phyloP scores from a whole-genome alignment of 805 yeast genomes.

The Metschnikowia peoriensis region DNA sequence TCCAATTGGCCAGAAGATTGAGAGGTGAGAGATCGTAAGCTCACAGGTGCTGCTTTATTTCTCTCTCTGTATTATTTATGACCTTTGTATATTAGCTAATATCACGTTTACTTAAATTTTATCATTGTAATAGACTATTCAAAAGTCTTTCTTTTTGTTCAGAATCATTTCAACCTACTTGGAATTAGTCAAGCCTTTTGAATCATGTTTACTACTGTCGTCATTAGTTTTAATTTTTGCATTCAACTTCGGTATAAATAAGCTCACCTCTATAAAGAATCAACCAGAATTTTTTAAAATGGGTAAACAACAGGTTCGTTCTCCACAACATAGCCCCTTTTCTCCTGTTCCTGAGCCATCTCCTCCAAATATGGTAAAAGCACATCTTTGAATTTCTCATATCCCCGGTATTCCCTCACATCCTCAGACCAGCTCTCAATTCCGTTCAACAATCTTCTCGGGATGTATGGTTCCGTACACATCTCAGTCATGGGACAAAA shows the following conservation, averaged over 20 bases:
- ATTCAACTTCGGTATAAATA: background rate
- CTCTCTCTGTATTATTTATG: constrained; percentile 20
- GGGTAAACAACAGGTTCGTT: constrained; percentile 45
- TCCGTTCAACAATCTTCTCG: constrained; percentile 58
- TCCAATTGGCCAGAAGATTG: constrained; percentile 49
- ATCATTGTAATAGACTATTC: background rate
- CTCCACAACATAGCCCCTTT: constrained; percentile 37
- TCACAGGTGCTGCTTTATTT: constrained; percentile 19
- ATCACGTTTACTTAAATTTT: constrained; percentile 3
- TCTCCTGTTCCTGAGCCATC: constrained; percentile 49
- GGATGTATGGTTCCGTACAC: constrained; percentile 59
- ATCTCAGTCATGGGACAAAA: constrained; percentile 54
- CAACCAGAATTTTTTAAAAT: constrained; percentile 21
- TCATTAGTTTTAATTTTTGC: background rate
- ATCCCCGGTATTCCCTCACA: constrained; percentile 62
- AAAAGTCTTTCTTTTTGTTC: background rate
- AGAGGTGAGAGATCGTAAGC: constrained; percentile 47
- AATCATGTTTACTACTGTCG: too few relatives aligned
- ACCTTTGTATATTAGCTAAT: constrained; percentile 20
- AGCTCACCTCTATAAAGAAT: too few relatives aligned
- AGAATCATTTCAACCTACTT: background rate
- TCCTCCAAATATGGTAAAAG: constrained; percentile 53
- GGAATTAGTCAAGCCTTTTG: too few relatives aligned
- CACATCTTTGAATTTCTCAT: constrained; percentile 49
- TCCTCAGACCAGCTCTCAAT: constrained; percentile 59